These are phyloP conservation scores for Cucurbita pepo DNA, from an alignment of 306 rosid genomes.

Conservation along the genomic window DNA sequence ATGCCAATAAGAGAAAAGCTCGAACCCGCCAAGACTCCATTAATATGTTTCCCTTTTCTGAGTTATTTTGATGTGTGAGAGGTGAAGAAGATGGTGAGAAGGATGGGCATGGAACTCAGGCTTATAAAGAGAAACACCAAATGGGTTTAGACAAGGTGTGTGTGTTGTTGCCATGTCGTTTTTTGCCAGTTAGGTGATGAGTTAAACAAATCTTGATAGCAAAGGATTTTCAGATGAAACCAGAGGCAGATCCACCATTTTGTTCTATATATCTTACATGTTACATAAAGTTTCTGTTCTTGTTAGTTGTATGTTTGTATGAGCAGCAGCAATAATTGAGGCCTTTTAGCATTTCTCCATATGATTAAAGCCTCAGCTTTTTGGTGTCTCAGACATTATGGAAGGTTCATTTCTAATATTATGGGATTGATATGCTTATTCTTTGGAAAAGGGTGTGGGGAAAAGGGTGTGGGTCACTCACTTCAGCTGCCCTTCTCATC, in stretches of 20 bases:
- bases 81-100: not conserved
- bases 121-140: not conserved
- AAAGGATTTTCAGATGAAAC: constrained; percentile 1
- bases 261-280: not conserved
- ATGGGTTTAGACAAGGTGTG: not conserved
- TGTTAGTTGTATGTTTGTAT: not conserved
- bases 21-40: not conserved
- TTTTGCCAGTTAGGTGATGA: constrained; percentile 2
- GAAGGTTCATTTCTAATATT: not conserved
- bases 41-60: not conserved
- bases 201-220: not conserved
- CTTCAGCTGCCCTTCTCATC: not conserved
- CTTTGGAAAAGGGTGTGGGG: not conserved
- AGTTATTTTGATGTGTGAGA: not conserved
- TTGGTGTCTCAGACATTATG: not conserved
- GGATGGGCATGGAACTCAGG: not conserved
- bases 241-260: not conserved
- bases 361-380: not conserved
- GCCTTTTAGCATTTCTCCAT: not conserved
- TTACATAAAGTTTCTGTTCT: constrained; percentile 2
- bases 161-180: not conserved
- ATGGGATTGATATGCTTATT: not conserved
- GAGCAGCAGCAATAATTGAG: not conserved
- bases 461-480: not conserved
- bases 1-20: not conserved